Percentiles rank a stretch among this genome's conserved stretches.
These are phyloP conservation scores for Phytomonas francai DNA, from an alignment of 208 protist species.

Conservation along the genomic window DNA sequence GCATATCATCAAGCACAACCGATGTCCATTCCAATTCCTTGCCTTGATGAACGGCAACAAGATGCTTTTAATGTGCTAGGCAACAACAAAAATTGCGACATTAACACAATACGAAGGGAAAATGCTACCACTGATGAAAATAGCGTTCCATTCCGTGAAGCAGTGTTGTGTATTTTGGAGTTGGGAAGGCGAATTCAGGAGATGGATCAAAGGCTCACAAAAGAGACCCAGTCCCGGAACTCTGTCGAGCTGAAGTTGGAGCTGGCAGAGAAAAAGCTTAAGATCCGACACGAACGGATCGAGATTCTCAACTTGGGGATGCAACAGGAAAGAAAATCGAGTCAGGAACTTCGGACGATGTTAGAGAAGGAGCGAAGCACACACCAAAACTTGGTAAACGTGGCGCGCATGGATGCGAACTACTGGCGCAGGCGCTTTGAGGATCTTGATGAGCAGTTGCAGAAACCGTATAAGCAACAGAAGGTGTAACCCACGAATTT, in stretches of 20 bases:
- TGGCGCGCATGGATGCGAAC: slow-evolving; percentile 42
- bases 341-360: slow-evolving; percentile 36
- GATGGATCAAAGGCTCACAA: slow-evolving; percentile 18
- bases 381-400: slow-evolving; percentile 25
- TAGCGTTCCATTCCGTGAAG: slow-evolving; percentile 5
- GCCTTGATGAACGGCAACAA: not conserved
- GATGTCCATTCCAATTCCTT: not conserved
- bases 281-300: slow-evolving; percentile 64
- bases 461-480: not conserved
- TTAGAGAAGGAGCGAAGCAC: slow-evolving; percentile 36
- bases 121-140: not conserved
- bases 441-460: slow-evolving; percentile 18
- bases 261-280: slow-evolving; percentile 52
- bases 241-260: slow-evolving; percentile 40
- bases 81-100: not conserved
- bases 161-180: slow-evolving; percentile 18
- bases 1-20: not conserved
- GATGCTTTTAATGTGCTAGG: not conserved
- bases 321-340: slow-evolving; percentile 37
- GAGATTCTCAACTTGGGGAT: slow-evolving; percentile 61
- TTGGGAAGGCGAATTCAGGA: slow-evolving; percentile 22
- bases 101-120: not conserved
- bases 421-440: slow-evolving; percentile 70
- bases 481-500: not conserved
- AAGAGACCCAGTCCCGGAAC: slow-evolving; percentile 30